phyloP scores from a whole-genome alignment of 2,329 filamentous ascomycete species.

The Xylaria sp. region DNA sequence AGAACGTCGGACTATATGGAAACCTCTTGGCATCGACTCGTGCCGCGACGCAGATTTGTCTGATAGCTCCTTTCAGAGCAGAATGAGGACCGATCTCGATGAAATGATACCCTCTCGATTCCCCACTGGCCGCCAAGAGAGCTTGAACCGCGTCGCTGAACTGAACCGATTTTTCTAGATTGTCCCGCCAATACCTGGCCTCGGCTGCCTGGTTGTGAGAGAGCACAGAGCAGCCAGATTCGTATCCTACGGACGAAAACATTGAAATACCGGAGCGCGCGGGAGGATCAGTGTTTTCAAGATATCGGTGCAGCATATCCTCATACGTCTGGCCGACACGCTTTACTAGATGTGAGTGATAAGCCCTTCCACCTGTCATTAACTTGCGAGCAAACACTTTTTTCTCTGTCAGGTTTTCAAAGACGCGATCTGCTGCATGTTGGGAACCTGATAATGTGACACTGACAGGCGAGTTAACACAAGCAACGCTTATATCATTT shows the following conservation, averaged over 20 bases:
- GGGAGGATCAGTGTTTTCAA: too few species aligned
- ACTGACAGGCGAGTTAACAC: not conserved
- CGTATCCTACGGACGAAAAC: not conserved
- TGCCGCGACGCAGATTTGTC: conserved; percentile 28
- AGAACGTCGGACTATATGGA: too few species aligned
- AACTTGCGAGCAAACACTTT: not conserved
- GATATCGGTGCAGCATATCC: too few species aligned
- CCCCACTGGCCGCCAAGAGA: too few species aligned
- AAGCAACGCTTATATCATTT: not conserved
- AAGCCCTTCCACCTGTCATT: not conserved
- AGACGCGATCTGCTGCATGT: not conserved
- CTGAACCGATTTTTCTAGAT: conserved; percentile 16
- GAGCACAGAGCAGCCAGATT: too few species aligned
- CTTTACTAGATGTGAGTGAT: not conserved
- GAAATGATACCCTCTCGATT: not conserved
- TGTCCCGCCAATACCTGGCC: conserved; percentile 19
- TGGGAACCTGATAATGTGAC: not conserved
- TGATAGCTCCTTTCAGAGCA: conserved; percentile 49
- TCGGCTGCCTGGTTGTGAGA: not conserved
- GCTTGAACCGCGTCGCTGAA: not conserved
- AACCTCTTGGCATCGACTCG: too few species aligned
- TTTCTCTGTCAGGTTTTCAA: not conserved
- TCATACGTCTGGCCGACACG: not conserved
- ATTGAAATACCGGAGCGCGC: too few species aligned
- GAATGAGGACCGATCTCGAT: conserved; percentile 49